Conservation (phyloP, 208 protist species). For the Trypanosoma platydactyli region DNA sequence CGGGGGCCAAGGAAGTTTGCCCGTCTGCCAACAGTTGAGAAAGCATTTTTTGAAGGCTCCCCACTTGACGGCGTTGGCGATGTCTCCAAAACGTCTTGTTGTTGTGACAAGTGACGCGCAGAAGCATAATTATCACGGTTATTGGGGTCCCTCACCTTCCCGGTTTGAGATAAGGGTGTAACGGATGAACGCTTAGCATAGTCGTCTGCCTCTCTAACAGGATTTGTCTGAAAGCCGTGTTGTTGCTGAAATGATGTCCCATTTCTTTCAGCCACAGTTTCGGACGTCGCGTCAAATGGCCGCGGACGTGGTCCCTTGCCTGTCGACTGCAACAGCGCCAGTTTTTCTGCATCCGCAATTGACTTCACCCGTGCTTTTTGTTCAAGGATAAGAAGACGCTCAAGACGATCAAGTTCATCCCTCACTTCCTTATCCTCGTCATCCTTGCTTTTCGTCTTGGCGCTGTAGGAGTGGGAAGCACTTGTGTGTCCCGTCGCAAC, state of each 20-base stretch:
- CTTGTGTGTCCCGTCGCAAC: slow-evolving; percentile 25
- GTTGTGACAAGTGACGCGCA: slow-evolving; percentile 37
- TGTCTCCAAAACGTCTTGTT: slow-evolving; percentile 7
- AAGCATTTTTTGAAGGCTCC: not conserved
- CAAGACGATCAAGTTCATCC: slow-evolving; percentile 82
- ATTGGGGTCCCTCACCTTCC: slow-evolving; percentile 70
- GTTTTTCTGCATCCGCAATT: slow-evolving; percentile 57
- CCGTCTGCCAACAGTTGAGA: not conserved
- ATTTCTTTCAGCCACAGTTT: not conserved
- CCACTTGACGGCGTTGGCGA: slow-evolving; percentile 6
- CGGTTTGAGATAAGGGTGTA: slow-evolving; percentile 59
- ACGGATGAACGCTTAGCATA: slow-evolving; percentile 67
- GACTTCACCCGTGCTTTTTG: slow-evolving; percentile 80
- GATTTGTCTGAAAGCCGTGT: slow-evolving; percentile 14
- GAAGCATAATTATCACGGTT: slow-evolving; percentile 50
- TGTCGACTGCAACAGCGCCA: slow-evolving; percentile 33
- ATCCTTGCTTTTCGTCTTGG: slow-evolving; percentile 35
- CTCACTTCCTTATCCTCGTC: slow-evolving; percentile 50
- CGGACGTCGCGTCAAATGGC: slow-evolving; percentile 35
- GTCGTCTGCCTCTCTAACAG: slow-evolving; percentile 64
- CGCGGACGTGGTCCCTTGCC: slow-evolving; percentile 39
- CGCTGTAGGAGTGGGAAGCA: not conserved
- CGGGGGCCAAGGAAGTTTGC: slow-evolving; percentile 31
- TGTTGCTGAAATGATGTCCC: slow-evolving; percentile 11
- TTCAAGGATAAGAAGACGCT: slow-evolving; percentile 87